Evolutionary conservation across 345 rosid species (phyloP).

Genomic region (Arabidopsis suecica): DNA sequence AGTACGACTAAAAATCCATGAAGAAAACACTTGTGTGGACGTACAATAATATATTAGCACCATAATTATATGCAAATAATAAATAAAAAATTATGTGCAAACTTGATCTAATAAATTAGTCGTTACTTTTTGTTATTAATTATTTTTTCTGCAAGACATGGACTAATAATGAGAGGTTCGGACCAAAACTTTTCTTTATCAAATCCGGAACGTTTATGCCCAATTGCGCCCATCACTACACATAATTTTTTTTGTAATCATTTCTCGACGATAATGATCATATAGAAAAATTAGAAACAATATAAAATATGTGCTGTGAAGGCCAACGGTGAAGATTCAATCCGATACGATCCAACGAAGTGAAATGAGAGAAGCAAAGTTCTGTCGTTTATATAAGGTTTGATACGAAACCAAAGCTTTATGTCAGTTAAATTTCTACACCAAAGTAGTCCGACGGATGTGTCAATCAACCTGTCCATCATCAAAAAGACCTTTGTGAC

Average conservation of each 20-base stretch:
- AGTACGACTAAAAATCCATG: background rate
- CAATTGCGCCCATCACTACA: too few relatives aligned
- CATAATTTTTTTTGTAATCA: background rate
- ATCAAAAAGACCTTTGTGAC: constrained; percentile 42
- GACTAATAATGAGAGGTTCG: background rate
- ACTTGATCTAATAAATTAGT: background rate
- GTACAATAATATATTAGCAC: background rate
- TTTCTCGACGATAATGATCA: background rate
- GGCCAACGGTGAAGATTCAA: constrained; percentile 31
- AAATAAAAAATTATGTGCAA: too few relatives aligned
- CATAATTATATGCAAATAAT: background rate
- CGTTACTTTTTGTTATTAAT: background rate
- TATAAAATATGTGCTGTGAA: background rate
- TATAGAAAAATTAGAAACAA: background rate
- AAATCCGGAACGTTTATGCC: background rate
- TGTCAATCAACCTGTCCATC: constrained; percentile 57
- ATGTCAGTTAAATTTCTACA: constrained; percentile 41
- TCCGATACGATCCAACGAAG: constrained; percentile 23
- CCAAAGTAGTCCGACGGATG: constrained; percentile 43
- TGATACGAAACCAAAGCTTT: constrained; percentile 36
- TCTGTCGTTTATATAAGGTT: constrained; percentile 29
- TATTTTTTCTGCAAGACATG: background rate
- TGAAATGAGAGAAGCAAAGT: constrained; percentile 31
- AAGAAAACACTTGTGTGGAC: background rate
- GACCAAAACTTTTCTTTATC: background rate